A percentile compares a stretch with the other conserved stretches of the same genome.
Evolutionary conservation across 1,139 yeast species (phyloP).

Genomic region (Yamadazyma taylorii): DNA sequence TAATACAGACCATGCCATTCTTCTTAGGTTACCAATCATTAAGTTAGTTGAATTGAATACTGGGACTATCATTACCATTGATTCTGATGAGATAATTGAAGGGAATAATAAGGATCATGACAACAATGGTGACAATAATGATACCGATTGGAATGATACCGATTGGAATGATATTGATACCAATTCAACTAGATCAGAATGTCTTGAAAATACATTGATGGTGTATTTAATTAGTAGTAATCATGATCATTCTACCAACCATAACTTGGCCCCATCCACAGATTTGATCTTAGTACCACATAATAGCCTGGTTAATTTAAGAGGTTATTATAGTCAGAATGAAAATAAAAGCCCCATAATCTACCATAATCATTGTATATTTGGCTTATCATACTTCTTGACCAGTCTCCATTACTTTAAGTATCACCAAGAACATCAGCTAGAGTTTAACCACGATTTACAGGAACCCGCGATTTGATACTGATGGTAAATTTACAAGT

Average conservation of each 20-base stretch:
- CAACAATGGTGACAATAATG: no score
- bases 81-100: neutral
- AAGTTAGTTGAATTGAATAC: constrained; percentile 1
- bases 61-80: neutral
- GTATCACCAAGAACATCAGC: neutral
- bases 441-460: neutral
- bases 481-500: no score
- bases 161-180: neutral
- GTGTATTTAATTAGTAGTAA: neutral
- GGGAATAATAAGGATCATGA: no score
- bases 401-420: neutral
- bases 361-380: neutral
- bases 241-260: neutral
- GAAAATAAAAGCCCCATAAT: neutral
- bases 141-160: no score
- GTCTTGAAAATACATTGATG: neutral
- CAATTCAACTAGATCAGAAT: neutral
- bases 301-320: neutral
- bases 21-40: neutral
- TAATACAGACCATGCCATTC: neutral
- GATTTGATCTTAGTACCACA: neutral
- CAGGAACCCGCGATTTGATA: neutral
- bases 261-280: neutral
- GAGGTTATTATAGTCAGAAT: constrained; percentile 1
- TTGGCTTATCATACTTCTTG: neutral